Conservation (phyloP, 1,284 basidiomycete genomes). For the Pterulicium gracile region DNA sequence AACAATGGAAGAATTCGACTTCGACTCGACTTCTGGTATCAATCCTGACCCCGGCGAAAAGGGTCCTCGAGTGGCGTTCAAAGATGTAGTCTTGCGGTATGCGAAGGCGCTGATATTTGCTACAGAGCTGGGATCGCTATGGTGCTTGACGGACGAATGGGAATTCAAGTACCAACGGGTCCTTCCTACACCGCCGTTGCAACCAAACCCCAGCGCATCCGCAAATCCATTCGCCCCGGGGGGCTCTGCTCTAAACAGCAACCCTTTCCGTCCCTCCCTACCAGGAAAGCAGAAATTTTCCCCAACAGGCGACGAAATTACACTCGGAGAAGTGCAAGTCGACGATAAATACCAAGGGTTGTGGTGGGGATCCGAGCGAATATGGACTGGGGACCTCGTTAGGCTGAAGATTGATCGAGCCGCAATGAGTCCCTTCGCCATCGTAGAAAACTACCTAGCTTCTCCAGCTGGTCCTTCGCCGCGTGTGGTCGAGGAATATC, state of each 20-base stretch:
- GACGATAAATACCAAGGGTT: constrained; percentile 62
- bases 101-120: constrained; percentile 61
- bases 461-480: constrained; percentile 46
- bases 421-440: constrained; percentile 53
- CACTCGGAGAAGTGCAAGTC: constrained; percentile 29
- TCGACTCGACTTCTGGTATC: constrained; percentile 34
- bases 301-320: constrained; percentile 5
- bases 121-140: constrained; percentile 42
- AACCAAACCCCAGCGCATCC: background rate
- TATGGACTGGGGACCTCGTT: constrained; percentile 79
- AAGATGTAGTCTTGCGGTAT: constrained; percentile 45
- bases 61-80: constrained; percentile 14
- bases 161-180: constrained; percentile 35
- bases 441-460: constrained; percentile 37
- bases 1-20: constrained; percentile 35
- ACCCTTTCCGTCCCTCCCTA: background rate
- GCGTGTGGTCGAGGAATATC: constrained; percentile 21
- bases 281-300: background rate
- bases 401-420: constrained; percentile 61
- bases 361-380: constrained; percentile 85
- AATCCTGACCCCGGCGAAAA: constrained; percentile 12
- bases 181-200: constrained; percentile 17
- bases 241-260: too few species aligned
- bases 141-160: constrained; percentile 65
- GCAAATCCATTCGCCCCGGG: background rate